phyloP scores from a whole-genome alignment of 2,329 filamentous ascomycete genomes.

The Neofusicoccum ribis region DNA sequence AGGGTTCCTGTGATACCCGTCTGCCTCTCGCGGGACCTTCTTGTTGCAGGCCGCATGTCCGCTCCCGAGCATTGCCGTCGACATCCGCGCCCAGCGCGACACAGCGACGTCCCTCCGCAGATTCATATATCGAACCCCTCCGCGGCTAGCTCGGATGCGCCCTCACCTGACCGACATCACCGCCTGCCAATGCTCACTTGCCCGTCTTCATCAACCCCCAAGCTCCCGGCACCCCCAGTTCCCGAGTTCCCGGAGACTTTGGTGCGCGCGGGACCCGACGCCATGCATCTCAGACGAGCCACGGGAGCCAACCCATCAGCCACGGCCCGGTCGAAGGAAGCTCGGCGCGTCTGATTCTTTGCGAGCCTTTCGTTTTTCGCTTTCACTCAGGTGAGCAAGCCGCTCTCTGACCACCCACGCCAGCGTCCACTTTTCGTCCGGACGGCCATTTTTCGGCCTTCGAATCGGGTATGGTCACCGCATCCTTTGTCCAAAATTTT shows the following conservation, averaged over 20 bases:
- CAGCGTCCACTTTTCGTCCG: not conserved
- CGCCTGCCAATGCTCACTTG: not conserved
- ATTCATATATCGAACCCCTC: not conserved
- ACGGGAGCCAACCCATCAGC: not conserved
- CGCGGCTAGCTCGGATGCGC: not conserved
- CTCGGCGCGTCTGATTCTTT: too few relatives aligned
- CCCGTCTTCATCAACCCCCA: not conserved
- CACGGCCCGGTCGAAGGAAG: too few relatives aligned
- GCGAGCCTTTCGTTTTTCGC: not conserved
- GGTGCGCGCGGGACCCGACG: not conserved
- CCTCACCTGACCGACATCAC: not conserved
- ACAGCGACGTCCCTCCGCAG: not conserved
- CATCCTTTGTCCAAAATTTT: not conserved
- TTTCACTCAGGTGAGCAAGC: not conserved
- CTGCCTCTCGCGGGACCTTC: not conserved
- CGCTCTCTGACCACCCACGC: too few relatives aligned
- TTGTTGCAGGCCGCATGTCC: not conserved
- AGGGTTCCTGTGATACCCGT: not conserved
- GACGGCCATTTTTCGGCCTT: not conserved
- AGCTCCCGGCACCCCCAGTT: not conserved
- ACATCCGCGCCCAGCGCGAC: not conserved
- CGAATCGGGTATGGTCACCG: not conserved
- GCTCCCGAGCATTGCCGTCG: not conserved
- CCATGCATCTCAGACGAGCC: not conserved
- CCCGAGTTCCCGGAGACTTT: not conserved